Base-by-base conservation (phyloP, 768 basidiomycete species). In the Naganishia antarctica region DNA sequence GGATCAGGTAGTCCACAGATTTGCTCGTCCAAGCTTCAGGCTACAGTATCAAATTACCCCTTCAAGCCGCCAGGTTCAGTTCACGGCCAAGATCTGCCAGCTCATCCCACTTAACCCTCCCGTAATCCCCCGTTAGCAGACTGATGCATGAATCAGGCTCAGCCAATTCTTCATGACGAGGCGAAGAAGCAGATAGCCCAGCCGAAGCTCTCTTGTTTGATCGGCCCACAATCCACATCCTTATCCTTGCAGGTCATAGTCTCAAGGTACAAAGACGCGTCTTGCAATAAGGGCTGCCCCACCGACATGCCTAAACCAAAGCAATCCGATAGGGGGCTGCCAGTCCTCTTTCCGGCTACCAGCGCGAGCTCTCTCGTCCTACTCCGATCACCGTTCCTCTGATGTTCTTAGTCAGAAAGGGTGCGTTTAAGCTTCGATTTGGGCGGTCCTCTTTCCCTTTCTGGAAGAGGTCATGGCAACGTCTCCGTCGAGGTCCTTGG, bases 401-500 rank as follows among this genome's bases (percentile, higher is more conserved):
- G 32, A 26, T 51, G 31, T n/a, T 57, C 53, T 57, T 9, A n/a
- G 28, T 57, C 34, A 57, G n/a, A 37, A 31, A 23, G 23, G 50
- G 21, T 47, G 28, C 58, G 32, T 64, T 64, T 74, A 77, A 63
- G 73, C 73, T 71, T 77, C 76, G 64, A 77, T 77, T 45, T 74
- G 74, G 60, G 72, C 69, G 53, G 72, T 66, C 63, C 58, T 66
- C 72, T 75, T 75, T 46, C 69, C 69, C 73, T 75, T 75, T 69
- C 71, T 73, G 34, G 71, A 70, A 58, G 70, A 68, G 51, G 66
- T 62, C 51, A 60, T 74, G 47, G 81, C 80, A 63, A 83, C 80
- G 29, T 75, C 78, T 49, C 82, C 84, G 70, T 78, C 78, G 79
- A 88, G 87, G 81, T 92, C 91, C 73, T 89, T 92, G 77, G 86